These are phyloP conservation scores for Euphorbia celastroides DNA, from an alignment of 441 rosid genomes.

Conservation along the genomic window DNA sequence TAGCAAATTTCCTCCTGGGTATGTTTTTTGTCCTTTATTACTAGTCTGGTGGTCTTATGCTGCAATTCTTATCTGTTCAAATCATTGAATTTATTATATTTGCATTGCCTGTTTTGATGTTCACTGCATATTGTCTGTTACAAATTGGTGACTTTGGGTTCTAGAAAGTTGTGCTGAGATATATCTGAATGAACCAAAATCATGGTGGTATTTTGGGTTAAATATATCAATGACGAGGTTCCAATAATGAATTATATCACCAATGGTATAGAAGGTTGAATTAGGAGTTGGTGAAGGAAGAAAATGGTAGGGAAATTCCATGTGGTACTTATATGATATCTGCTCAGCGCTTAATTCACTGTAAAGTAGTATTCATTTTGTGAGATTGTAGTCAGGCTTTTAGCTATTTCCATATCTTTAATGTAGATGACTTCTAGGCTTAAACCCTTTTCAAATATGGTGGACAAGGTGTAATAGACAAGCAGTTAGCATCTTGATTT, in stretches of 20 bases:
- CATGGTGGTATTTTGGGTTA: neutral
- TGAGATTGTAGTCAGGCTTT: neutral
- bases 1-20: constrained; percentile 98
- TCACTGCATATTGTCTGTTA: neutral
- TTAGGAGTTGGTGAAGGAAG: neutral
- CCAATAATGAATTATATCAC: neutral
- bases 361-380: neutral
- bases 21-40: constrained; percentile 26
- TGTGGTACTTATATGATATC: neutral
- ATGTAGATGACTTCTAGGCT: neutral
- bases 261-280: neutral
- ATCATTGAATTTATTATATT: neutral
- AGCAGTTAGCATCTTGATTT: neutral
- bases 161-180: constrained; percentile 9
- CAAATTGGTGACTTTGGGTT: constrained; percentile 3
- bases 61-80: neutral
- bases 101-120: constrained; percentile 7
- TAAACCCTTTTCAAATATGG: neutral
- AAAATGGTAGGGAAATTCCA: neutral
- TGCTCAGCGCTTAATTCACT: neutral
- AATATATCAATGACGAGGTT: neutral
- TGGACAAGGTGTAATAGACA: neutral
- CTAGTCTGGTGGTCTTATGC: neutral
- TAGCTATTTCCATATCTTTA: neutral
- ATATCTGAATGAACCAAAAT: neutral